Base-by-base conservation (phyloP, 768 basidiomycete genomes). In the Mycena galopus region DNA sequence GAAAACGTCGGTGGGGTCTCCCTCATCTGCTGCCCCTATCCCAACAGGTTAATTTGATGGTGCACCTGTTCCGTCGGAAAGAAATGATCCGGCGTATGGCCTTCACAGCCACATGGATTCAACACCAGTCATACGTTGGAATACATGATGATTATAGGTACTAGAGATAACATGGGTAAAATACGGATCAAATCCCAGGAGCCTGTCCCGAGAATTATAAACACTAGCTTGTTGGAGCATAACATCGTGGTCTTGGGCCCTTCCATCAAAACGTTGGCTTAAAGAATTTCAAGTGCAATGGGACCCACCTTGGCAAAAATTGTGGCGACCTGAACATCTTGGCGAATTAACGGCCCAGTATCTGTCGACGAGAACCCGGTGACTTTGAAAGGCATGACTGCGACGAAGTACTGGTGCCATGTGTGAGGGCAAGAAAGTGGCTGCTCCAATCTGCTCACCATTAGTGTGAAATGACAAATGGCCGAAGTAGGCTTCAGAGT, bases 321-420 rank as follows among this genome's bases (percentile, higher is more conserved):
- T 3, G 88, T 88, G 9, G 84, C 87, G 58, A 90, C 87, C 69
- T 87, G 82, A 14, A 90, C 86, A 19, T 86, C 87, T 76, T 87
- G 86, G 14, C 85, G 85, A 30, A 88, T 77, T 16, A 89, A 81
- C 11, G 84, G 79, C 7, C 79, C 75, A 7, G 77, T 72, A 58
- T 85, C 81, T 14, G 63, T 25, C 7, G 86, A 79, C 9, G 80
- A 76, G 67, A 85, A 84, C 19, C 83, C 80, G 3, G 80, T 77
- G 5, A 82, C 81, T 44, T 83, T 72, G 75, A 88, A 88, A 16
- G 87, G 85, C 56, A 79, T 82, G 42, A 89, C 75, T 9, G 84
- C 84, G 60, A 88, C 84, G 51, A 81, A 82, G 75, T 89, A 89
- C 87, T 88, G 74, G 3, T 65, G n/a, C 72, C 33, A 16, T 76